Evolutionary conservation across 495 filamentous ascomycete genomes (phyloP), one percentile per base, ranked within the genome.

Genomic region (Aspergillus indologenus): DNA sequence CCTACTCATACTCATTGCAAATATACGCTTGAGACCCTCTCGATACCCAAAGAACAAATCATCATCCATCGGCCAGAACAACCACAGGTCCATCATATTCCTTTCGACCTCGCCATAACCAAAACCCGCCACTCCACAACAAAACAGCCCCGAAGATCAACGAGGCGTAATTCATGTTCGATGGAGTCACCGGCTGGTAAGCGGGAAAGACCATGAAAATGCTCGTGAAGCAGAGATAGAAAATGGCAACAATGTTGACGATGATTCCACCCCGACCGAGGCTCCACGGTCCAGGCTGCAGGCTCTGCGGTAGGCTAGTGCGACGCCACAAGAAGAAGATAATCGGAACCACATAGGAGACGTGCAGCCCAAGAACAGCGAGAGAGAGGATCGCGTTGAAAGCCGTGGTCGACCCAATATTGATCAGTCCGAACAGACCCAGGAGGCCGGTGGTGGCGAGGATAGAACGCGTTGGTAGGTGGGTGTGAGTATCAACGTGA

Each of bases 311-410:
- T 23, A 52, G 61, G 53, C 57, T 61, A 34, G 65, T 54, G 0
- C 64, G 68, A 5, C 56, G 61, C 26, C 60, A 69, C 12, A 78
- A 58, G 49, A 79, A 54, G 42, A 80, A 69, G 34, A 73, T 45
- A 51, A 75, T 72, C 22, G 80, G 80, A 22, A 81, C 71, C 12
- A 78, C 64, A 65, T 83, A 83, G 12, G 80, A 81, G 31, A 79
- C 66, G 43, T 77, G 75, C 5, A 82, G 66, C 2, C 68, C 75
- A 45, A 77, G 67, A 22, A 74, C 73, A 20, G 68, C 67, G 8
- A 83, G 74, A 0, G 80, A 79, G 20, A 81, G 67, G 24, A 82
- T 75, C 8, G 79, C 81, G 29, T 69, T 73, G 57, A 83, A 74
- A 1, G 81, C 80, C 1, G 66, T 68, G 24, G 68, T 65, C 31